These are phyloP conservation scores for Tylopilus plumbeoviolaceoides DNA, from an alignment of 768 basidiomycete genomes.

Conservation along the genomic window DNA sequence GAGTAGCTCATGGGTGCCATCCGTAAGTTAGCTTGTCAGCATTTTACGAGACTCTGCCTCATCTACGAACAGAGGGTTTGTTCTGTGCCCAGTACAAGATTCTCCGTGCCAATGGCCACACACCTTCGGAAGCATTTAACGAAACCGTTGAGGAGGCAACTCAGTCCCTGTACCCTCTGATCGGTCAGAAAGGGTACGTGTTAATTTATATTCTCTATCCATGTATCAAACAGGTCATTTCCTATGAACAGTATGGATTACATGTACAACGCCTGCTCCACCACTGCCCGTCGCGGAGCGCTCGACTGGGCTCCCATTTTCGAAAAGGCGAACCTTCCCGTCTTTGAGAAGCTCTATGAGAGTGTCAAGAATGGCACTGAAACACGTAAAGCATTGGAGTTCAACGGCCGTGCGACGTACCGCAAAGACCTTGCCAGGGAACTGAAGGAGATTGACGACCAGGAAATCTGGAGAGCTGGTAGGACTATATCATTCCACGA, in stretches of 20 bases:
- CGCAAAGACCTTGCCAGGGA: conserved; percentile 90
- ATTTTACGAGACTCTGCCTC: neutral
- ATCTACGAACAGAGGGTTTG: conserved; percentile 68
- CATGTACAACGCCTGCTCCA: conserved; percentile 99
- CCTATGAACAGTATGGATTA: conserved; percentile 79
- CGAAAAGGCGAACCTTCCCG: conserved; percentile 88
- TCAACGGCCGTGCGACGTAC: conserved; percentile 90
- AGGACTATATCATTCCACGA: conserved; percentile 21
- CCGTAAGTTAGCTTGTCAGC: conserved; percentile 47
- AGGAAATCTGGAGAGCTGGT: conserved; percentile 98
- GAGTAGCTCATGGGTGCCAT: conserved; percentile 92
- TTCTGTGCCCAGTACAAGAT: conserved; percentile 99
- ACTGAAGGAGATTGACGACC: conserved; percentile 91
- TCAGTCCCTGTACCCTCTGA: conserved; percentile 94
- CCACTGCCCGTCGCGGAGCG: conserved; percentile 97
- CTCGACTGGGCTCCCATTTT: conserved; percentile 99
- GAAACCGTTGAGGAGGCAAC: conserved; percentile 99
- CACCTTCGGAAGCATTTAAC: conserved; percentile 98
- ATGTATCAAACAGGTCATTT: neutral
- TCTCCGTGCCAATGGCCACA: conserved; percentile 93
- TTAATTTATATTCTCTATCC: neutral
- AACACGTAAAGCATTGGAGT: conserved; percentile 95
- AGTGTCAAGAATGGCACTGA: conserved; percentile 94
- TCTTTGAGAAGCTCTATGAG: conserved; percentile 94
- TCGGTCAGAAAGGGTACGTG: conserved; percentile 86